A percentile compares a stretch with the other conserved stretches of the same genome.
Conservation (phyloP, 768 basidiomycete genomes). For the Lyophyllum atratum region DNA sequence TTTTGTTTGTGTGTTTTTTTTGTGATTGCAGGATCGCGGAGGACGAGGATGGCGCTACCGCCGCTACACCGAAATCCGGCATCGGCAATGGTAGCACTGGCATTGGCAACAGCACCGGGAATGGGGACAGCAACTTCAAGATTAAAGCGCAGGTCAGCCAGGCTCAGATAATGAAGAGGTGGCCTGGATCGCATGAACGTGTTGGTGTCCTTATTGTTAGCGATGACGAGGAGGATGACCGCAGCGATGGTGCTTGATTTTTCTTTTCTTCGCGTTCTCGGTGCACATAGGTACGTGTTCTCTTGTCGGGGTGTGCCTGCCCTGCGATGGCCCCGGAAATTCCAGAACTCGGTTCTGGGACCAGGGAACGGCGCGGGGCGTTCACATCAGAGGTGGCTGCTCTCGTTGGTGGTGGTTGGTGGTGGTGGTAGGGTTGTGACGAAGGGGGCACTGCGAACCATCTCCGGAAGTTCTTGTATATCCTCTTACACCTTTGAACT, state of each 20-base stretch:
- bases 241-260: conserved; percentile 12
- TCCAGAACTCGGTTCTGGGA: background rate
- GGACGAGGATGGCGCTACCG: conserved; percentile 22
- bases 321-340: background rate
- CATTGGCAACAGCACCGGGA: background rate
- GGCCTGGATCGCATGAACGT: conserved; percentile 47
- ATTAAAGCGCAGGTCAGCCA: conserved; percentile 5
- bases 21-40: conserved; percentile 37
- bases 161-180: conserved; percentile 30
- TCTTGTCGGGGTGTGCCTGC: background rate
- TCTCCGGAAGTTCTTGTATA: conserved; percentile 23
- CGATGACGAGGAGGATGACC: conserved; percentile 27
- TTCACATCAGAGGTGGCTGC: background rate
- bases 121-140: background rate
- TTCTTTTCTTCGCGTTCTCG: background rate
- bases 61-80: conserved; percentile 5
- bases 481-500: conserved; percentile 7
- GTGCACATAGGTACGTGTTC: conserved; percentile 11
- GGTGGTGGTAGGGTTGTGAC: background rate
- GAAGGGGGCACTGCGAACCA: background rate
- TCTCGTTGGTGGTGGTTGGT: background rate
- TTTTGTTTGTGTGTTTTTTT: conserved; percentile 17
- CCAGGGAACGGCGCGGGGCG: background rate
- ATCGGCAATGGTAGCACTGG: background rate
- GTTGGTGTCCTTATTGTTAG: conserved; percentile 49